Conservation (phyloP, 495 filamentous ascomycete species). For the Annulohypoxylon maeteangense region DNA sequence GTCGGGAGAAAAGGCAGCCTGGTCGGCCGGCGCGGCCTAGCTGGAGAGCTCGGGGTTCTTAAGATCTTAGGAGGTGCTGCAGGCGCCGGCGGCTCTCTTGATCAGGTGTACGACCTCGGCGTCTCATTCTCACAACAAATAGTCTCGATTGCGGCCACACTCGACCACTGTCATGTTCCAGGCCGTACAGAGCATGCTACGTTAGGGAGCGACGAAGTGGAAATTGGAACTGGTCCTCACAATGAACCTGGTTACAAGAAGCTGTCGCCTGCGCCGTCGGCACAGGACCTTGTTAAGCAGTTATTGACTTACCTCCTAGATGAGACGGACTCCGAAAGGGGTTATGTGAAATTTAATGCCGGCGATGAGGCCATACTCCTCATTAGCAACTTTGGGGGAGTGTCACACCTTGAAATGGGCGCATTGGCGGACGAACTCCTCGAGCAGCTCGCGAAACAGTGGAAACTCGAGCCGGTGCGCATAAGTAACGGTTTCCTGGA, state of each 20-base stretch:
- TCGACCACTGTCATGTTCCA: conserved; percentile 73
- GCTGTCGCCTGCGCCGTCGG: conserved; percentile 63
- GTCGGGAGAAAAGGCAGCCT: conserved; percentile 67
- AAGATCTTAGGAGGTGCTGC: conserved; percentile 60
- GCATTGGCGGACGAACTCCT: conserved; percentile 65
- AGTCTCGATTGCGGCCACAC: conserved; percentile 67
- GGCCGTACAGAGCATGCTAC: conserved; percentile 65
- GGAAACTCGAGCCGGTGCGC: conserved; percentile 61
- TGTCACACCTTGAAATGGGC: conserved; percentile 70
- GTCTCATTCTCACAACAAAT: conserved; percentile 63
- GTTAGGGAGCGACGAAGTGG: conserved; percentile 59
- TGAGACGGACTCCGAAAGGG: conserved; percentile 64
- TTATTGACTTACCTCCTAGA: conserved; percentile 66
- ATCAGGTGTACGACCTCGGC: conserved; percentile 66
- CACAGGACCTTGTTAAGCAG: conserved; percentile 63
- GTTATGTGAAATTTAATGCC: conserved; percentile 66
- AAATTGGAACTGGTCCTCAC: conserved; percentile 70
- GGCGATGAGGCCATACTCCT: conserved; percentile 66
- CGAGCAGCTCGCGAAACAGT: conserved; percentile 56
- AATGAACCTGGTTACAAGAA: conserved; percentile 70
- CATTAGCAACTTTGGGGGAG: conserved; percentile 71
- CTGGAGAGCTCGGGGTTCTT: conserved; percentile 62
- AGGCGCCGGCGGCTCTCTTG: conserved; percentile 63
- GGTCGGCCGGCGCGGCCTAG: conserved; percentile 67
- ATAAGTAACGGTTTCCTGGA: conserved; percentile 65